phyloP scores from a whole-genome alignment of 2,329 filamentous ascomycete species.

The Colletotrichum aenigma region DNA sequence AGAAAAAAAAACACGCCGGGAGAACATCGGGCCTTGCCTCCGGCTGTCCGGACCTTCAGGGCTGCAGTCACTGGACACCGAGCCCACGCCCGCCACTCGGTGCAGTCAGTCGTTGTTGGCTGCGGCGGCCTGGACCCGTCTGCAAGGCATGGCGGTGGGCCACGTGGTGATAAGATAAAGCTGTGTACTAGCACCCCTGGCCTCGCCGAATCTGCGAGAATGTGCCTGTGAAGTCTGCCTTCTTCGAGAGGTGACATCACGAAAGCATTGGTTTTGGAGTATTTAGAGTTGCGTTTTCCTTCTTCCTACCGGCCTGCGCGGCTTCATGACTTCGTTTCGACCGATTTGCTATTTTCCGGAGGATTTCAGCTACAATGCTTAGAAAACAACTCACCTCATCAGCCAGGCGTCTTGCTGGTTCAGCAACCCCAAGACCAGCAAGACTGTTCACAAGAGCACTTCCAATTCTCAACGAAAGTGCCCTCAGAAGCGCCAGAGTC shows the following conservation, averaged over 20 bases:
- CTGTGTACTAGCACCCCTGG: not conserved
- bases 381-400: conserved; percentile 42
- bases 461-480: not conserved
- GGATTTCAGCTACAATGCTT: conserved; percentile 35
- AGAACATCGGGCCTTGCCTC: not conserved
- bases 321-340: not conserved
- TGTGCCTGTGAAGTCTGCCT: conserved; percentile 26
- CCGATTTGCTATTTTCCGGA: not conserved
- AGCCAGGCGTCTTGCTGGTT: conserved; percentile 39
- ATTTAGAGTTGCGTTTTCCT: not conserved
- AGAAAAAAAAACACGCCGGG: not conserved
- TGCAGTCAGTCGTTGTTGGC: not conserved
- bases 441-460: conserved; percentile 19
- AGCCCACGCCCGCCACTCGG: not conserved
- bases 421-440: conserved; percentile 29
- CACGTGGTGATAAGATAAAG: conserved; percentile 40
- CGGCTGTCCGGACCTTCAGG: not conserved
- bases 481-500: conserved; percentile 23
- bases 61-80: not conserved
- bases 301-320: not conserved
- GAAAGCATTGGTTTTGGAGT: not conserved
- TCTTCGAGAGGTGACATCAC: conserved; percentile 7
- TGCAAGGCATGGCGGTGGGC: not conserved
- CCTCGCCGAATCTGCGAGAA: conserved; percentile 46
- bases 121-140: not conserved